Percentiles rank a stretch among this genome's conserved stretches.
Evolutionary conservation across 2,329 filamentous ascomycete genomes (phyloP).

Genomic region (Penicillium occitanis): DNA sequence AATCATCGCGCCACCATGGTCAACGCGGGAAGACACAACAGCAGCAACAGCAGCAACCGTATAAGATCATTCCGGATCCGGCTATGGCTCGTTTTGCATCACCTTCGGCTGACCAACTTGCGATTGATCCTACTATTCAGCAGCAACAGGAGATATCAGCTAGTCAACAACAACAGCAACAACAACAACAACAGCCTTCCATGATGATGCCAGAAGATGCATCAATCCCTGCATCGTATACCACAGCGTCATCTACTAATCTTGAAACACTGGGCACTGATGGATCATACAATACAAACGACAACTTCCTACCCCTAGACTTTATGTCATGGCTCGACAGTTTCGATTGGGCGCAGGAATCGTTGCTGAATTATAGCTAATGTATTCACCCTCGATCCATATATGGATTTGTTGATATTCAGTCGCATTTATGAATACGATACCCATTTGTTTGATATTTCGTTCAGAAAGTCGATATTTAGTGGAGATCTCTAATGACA

Average conservation of each 20-base stretch:
- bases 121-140: not conserved
- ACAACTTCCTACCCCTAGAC: constrained; percentile 15
- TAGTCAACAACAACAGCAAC: no score
- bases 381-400: not conserved
- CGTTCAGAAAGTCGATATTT: no score
- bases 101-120: not conserved
- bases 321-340: constrained; percentile 24
- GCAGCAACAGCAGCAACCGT: not conserved
- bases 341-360: constrained; percentile 26
- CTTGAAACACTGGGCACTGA: not conserved
- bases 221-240: not conserved
- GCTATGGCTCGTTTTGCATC: not conserved
- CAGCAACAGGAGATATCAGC: not conserved
- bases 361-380: constrained; percentile 21
- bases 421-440: not conserved
- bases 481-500: no score
- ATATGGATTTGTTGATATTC: not conserved
- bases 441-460: not conserved
- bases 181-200: not conserved
- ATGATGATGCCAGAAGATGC: not conserved
- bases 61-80: not conserved
- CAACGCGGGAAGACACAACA: not conserved
- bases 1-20: not conserved
- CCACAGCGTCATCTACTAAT: not conserved
- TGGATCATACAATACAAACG: not conserved